A percentile compares a stretch with the other conserved stretches of the same genome.
These are phyloP conservation scores for Pueraria montana DNA, from an alignment of 306 rosid genomes.

Conservation along the genomic window DNA sequence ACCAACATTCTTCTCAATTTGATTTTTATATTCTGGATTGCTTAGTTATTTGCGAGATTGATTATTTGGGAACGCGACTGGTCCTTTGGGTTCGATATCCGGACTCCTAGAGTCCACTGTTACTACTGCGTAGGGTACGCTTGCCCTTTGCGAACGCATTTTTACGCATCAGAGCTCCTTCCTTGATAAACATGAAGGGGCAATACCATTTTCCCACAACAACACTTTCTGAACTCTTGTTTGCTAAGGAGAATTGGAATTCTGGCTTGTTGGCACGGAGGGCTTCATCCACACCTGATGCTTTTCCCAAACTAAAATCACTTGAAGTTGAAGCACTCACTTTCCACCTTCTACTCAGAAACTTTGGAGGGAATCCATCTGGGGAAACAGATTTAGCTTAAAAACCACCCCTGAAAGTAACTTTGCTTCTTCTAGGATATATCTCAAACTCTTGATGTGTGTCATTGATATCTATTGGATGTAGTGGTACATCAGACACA, in stretches of 20 bases:
- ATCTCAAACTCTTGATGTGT: conserved; percentile 60
- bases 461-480: conserved; percentile 53
- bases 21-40: too few relatives aligned
- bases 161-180: too few relatives aligned
- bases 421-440: conserved; percentile 45
- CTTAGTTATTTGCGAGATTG: too few relatives aligned
- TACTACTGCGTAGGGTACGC: too few relatives aligned
- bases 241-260: conserved; percentile 44
- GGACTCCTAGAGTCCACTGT: too few relatives aligned
- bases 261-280: conserved; percentile 58
- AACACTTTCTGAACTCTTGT: conserved; percentile 43
- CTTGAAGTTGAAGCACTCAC: conserved; percentile 43
- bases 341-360: conserved; percentile 63
- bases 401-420: conserved; percentile 56
- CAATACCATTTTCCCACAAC: conserved; percentile 81
- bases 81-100: too few relatives aligned
- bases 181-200: conserved; percentile 76
- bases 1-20: too few relatives aligned
- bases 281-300: conserved; percentile 57
- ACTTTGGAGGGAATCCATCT: conserved; percentile 66
- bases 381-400: conserved; percentile 61
- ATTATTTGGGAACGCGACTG: too few relatives aligned
- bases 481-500: conserved; percentile 42
- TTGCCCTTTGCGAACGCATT: too few relatives aligned
- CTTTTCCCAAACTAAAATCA: conserved; percentile 55